phyloP scores from a whole-genome alignment of 2,329 filamentous ascomycete genomes.

The Trichoderma koningiopsis region DNA sequence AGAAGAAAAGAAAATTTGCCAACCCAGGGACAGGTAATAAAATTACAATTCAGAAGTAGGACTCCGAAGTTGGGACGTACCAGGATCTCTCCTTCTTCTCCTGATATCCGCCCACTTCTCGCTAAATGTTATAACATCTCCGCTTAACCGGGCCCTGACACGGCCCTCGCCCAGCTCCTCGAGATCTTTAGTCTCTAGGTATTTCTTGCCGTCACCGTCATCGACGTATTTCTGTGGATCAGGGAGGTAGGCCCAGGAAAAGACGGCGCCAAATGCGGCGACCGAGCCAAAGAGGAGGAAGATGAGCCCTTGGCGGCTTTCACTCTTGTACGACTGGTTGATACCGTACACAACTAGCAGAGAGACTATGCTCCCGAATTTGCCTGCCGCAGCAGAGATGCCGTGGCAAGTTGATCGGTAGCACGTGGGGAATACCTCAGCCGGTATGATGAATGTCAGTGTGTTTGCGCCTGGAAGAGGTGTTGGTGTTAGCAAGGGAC shows the following conservation, averaged over 20 bases:
- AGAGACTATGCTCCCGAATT: constrained; percentile 58
- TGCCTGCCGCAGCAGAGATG: constrained; percentile 62
- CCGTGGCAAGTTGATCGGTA: constrained; percentile 65
- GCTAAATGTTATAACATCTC: constrained; percentile 48
- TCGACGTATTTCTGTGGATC: constrained; percentile 47
- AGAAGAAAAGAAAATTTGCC: background rate
- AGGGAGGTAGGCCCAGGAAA: constrained; percentile 56
- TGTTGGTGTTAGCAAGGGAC: constrained; percentile 25
- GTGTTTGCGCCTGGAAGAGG: constrained; percentile 55
- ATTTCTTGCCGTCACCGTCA: constrained; percentile 40
- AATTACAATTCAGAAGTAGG: constrained; percentile 3
- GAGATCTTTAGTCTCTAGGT: constrained; percentile 50
- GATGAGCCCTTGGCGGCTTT: constrained; percentile 51
- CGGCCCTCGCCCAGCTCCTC: constrained; percentile 55
- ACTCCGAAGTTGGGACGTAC: constrained; percentile 2
- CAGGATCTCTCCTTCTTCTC: constrained; percentile 37
- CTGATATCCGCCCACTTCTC: constrained; percentile 47
- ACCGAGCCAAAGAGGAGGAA: constrained; percentile 55
- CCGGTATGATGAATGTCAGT: constrained; percentile 65
- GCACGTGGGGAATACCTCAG: constrained; percentile 65
- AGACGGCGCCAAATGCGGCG: constrained; percentile 52
- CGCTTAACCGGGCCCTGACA: constrained; percentile 46
- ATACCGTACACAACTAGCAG: constrained; percentile 54
- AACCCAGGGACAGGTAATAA: background rate
- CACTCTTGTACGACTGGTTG: constrained; percentile 47